A percentile compares a stretch with the other conserved stretches of the same genome.
phyloP scores from a whole-genome alignment of 148 eudicot species.

The Spergularia marina region DNA sequence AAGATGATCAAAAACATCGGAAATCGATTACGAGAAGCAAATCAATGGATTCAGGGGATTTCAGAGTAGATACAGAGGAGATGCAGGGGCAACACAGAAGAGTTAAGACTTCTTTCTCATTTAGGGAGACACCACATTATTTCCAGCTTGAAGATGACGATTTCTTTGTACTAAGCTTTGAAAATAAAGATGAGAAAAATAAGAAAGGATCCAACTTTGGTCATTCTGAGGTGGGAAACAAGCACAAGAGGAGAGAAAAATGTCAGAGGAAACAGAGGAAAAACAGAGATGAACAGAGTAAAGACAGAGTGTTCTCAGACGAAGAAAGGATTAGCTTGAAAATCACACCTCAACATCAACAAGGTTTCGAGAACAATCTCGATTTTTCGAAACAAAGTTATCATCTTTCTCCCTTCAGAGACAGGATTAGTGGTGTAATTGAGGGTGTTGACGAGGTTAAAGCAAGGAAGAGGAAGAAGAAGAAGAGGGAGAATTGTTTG shows the following conservation, averaged over 20 bases:
- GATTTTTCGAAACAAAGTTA: slow-evolving; percentile 26
- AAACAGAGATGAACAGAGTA: slow-evolving; percentile 36
- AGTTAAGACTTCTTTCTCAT: slow-evolving; percentile 46
- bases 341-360: slow-evolving; percentile 21
- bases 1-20: slow-evolving; percentile 11
- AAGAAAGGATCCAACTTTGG: slow-evolving; percentile 22
- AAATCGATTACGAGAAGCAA: slow-evolving; percentile 30
- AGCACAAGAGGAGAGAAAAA: slow-evolving; percentile 23
- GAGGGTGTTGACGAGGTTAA: slow-evolving; percentile 23
- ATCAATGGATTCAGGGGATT: slow-evolving; percentile 40
- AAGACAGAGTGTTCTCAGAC: slow-evolving; percentile 25
- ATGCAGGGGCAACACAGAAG: slow-evolving; percentile 32
- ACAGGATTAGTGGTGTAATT: slow-evolving; percentile 15
- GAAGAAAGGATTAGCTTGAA: slow-evolving; percentile 32
- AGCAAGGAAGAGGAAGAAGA: slow-evolving; percentile 30
- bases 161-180: slow-evolving; percentile 64
- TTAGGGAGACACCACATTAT: slow-evolving; percentile 37
- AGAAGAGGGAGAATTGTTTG: slow-evolving; percentile 29
- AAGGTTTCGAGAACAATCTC: slow-evolving; percentile 17
- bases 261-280: slow-evolving; percentile 31
- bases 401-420: slow-evolving; percentile 25
- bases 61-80: slow-evolving; percentile 31
- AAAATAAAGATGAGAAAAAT: slow-evolving; percentile 23
- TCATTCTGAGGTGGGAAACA: slow-evolving; percentile 30
- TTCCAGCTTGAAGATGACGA: slow-evolving; percentile 57